These are phyloP conservation scores for Buddleja alternifolia DNA, from an alignment of 257 asterid species.

Conservation along the genomic window DNA sequence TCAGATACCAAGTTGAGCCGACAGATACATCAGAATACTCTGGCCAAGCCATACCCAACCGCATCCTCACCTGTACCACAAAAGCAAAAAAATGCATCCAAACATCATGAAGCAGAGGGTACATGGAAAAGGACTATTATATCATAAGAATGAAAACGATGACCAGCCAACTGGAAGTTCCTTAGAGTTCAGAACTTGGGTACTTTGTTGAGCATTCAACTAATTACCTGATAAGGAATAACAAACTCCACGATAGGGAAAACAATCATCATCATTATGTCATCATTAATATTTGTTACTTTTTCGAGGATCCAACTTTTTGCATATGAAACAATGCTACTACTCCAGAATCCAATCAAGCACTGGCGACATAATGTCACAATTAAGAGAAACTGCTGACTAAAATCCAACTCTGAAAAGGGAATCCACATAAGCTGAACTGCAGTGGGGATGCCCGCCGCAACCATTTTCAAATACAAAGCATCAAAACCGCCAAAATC, in stretches of 20 bases:
- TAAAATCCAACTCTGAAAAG: slow-evolving; percentile 67
- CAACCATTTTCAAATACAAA: slow-evolving; percentile 81
- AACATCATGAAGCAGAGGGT: slow-evolving; percentile 22
- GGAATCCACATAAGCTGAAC: slow-evolving; percentile 99
- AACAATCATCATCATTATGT: slow-evolving; percentile 79
- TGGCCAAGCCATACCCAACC: slow-evolving; percentile 97
- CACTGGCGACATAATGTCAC: slow-evolving; percentile 56
- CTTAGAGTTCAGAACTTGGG: slow-evolving; percentile 8
- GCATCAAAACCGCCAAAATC: slow-evolving; percentile 97
- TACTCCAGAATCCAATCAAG: slow-evolving; percentile 67
- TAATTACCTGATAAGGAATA: slow-evolving; percentile 79
- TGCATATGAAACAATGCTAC: slow-evolving; percentile 42
- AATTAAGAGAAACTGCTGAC: slow-evolving; percentile 68
- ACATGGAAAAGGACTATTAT: slow-evolving; percentile 19
- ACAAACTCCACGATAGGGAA: slow-evolving; percentile 81
- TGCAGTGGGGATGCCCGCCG: slow-evolving; percentile 78
- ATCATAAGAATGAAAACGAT: slow-evolving; percentile 18
- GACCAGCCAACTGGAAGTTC: slow-evolving; percentile 21
- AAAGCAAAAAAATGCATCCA: slow-evolving; percentile 21
- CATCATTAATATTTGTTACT: slow-evolving; percentile 61
- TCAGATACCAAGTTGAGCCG: slow-evolving; percentile 82
- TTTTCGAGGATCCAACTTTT: slow-evolving; percentile 54
- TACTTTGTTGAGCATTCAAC: slow-evolving; percentile 28
- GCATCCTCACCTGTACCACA: slow-evolving; percentile 63
- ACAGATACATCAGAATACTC: slow-evolving; percentile 75